phyloP scores from a whole-genome alignment of 2,329 filamentous ascomycete species.

The Phaeosphaeria sp. region DNA sequence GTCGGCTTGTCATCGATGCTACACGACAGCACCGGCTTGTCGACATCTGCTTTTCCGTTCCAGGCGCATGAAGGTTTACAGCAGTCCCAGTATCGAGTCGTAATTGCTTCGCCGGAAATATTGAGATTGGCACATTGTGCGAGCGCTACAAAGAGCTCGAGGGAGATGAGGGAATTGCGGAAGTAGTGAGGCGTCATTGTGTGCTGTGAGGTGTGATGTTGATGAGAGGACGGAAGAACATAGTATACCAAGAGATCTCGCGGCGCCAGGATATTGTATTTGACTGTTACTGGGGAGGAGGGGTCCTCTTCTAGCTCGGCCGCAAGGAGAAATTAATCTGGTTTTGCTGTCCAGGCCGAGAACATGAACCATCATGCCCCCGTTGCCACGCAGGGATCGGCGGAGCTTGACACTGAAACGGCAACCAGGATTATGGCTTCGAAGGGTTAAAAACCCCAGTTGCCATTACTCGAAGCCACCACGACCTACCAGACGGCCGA shows the following conservation, averaged over 20 bases:
- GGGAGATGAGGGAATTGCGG: constrained; percentile 31
- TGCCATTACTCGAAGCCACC: constrained; percentile 25
- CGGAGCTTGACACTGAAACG: constrained; percentile 39
- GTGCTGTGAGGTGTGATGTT: constrained; percentile 37
- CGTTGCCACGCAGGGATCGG: constrained; percentile 43
- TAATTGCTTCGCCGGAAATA: constrained; percentile 41
- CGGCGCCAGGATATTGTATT: constrained; percentile 43
- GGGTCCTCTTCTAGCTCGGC: constrained; percentile 42
- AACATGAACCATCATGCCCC: constrained; percentile 38
- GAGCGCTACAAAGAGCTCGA: constrained; percentile 32
- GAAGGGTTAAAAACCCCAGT: constrained; percentile 25
- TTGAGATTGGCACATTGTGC: constrained; percentile 28
- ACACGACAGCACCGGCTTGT: constrained; percentile 61
- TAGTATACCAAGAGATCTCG: constrained; percentile 38
- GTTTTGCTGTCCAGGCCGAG: constrained; percentile 41
- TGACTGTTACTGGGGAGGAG: constrained; percentile 40
- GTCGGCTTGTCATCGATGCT: constrained; percentile 61
- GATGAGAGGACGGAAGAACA: constrained; percentile 39
- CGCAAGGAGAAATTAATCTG: constrained; percentile 46
- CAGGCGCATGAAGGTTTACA: constrained; percentile 73
- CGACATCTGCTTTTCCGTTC: constrained; percentile 63
- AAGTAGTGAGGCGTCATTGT: constrained; percentile 43
- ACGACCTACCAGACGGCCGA: constrained; percentile 29
- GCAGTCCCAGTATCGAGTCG: constrained; percentile 62
- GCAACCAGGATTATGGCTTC: constrained; percentile 27